These are phyloP conservation scores for Exobasidium cylindrosporum DNA, from an alignment of 1,284 basidiomycete species.

Conservation along the genomic window DNA sequence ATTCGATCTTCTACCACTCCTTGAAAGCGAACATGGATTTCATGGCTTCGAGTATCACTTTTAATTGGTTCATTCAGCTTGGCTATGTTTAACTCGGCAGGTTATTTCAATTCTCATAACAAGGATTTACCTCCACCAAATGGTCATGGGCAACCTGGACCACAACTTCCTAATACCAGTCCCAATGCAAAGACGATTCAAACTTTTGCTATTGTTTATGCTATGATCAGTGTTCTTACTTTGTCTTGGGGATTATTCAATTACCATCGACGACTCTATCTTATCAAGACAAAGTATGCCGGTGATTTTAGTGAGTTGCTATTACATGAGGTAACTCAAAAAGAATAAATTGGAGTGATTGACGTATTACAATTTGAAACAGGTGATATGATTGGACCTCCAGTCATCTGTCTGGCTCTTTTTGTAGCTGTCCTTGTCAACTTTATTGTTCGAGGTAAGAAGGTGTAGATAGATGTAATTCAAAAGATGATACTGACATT, in stretches of 20 bases:
- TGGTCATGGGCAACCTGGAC: conserved; percentile 12
- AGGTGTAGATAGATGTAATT: neutral
- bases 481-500: neutral
- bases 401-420: conserved; percentile 46
- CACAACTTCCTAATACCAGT: conserved; percentile 23
- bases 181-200: conserved; percentile 66
- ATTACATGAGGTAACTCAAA: neutral
- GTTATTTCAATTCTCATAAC: conserved; percentile 45
- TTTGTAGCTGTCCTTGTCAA: conserved; percentile 52
- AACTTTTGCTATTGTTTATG: conserved; percentile 80
- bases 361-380: too few relatives aligned
- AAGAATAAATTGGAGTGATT: too few relatives aligned
- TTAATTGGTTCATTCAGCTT: conserved; percentile 80
- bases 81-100: conserved; percentile 80
- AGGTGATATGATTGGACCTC: conserved; percentile 53
- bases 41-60: conserved; percentile 82
- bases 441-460: conserved; percentile 46
- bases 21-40: conserved; percentile 67
- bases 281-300: conserved; percentile 86
- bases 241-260: conserved; percentile 76
- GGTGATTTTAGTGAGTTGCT: conserved; percentile 72
- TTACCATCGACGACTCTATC: conserved; percentile 83
- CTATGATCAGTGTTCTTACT: conserved; percentile 61
- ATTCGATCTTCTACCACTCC: conserved; percentile 1
- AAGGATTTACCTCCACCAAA: conserved; percentile 13